Conservation (phyloP, 768 basidiomycete species). For the Dioszegia hungarica region DNA sequence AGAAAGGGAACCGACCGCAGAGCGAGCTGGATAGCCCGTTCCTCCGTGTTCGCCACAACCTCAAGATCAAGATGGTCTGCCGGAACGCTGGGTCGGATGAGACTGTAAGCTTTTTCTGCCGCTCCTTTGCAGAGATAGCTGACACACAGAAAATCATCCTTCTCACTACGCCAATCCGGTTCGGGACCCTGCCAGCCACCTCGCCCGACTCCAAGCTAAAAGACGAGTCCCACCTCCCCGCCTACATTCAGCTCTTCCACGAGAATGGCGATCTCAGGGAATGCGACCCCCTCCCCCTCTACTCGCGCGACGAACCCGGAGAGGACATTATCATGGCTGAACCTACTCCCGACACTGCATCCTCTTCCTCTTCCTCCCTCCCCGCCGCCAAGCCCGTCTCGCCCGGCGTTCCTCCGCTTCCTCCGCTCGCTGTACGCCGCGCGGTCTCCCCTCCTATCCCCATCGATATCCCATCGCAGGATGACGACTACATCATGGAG, state of each 20-base stretch:
- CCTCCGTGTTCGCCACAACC: constrained; percentile 36
- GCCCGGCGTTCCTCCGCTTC: constrained; percentile 1
- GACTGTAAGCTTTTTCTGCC: constrained; percentile 7
- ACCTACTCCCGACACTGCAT: background rate
- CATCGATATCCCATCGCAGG: background rate
- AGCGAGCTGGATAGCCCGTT: constrained; percentile 42
- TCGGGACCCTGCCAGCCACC: constrained; percentile 36
- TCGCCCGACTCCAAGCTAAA: constrained; percentile 5
- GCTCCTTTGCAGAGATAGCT: background rate
- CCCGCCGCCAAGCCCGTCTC: constrained; percentile 1
- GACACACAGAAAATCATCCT: constrained; percentile 30
- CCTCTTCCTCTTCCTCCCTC: background rate
- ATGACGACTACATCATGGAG: constrained; percentile 3
- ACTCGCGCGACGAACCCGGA: constrained; percentile 11
- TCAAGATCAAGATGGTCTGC: constrained; percentile 44
- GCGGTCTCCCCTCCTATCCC: background rate
- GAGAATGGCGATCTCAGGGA: constrained; percentile 42
- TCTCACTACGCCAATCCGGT: constrained; percentile 41
- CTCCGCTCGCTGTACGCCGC: background rate
- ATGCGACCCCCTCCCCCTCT: constrained; percentile 43
- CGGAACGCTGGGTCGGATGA: constrained; percentile 8
- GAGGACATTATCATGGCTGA: constrained; percentile 2
- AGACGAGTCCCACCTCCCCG: constrained; percentile 23
- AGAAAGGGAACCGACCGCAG: constrained; percentile 18
- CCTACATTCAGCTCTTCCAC: constrained; percentile 46